Conservation (phyloP, 208 protist species). For the Crithidia fasciculata region DNA sequence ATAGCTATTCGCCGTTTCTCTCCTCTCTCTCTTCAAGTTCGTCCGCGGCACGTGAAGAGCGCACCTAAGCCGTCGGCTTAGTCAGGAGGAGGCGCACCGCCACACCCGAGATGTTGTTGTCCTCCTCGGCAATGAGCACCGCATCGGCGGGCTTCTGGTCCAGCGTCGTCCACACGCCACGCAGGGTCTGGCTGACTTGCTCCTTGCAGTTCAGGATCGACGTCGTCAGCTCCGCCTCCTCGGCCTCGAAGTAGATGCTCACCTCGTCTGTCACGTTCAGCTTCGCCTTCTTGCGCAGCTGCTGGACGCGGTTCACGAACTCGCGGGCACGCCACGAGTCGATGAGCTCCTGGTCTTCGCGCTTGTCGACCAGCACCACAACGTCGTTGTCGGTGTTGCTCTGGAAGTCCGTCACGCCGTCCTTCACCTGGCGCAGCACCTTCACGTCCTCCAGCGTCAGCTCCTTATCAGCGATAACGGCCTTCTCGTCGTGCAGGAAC, state of each 20-base stretch:
- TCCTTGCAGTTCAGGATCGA: slow-evolving; percentile 73
- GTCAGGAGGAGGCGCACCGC: slow-evolving; percentile 72
- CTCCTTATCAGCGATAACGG: slow-evolving; percentile 61
- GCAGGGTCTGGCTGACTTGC: slow-evolving; percentile 78
- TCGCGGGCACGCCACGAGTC: slow-evolving; percentile 93
- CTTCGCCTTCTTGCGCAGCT: slow-evolving; percentile 96
- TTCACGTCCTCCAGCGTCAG: slow-evolving; percentile 89
- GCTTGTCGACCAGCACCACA: slow-evolving; percentile 91
- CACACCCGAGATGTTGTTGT: slow-evolving; percentile 86
- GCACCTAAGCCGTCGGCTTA: slow-evolving; percentile 15
- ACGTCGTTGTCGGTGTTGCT: slow-evolving; percentile 90
- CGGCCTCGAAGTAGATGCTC: slow-evolving; percentile 77
- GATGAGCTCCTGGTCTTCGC: slow-evolving; percentile 77
- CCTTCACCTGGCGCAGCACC: slow-evolving; percentile 86
- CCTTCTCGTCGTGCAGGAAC: slow-evolving; percentile 59
- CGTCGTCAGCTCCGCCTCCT: slow-evolving; percentile 74
- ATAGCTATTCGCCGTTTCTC: too few relatives aligned
- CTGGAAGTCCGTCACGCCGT: slow-evolving; percentile 85
- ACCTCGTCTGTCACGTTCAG: slow-evolving; percentile 77
- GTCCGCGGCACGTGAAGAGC: too few relatives aligned
- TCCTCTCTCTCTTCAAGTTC: too few relatives aligned
- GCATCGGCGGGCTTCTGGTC: slow-evolving; percentile 65
- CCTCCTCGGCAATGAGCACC: slow-evolving; percentile 75
- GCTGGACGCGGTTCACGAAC: slow-evolving; percentile 96
- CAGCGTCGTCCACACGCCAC: slow-evolving; percentile 72